Evolutionary conservation across 2,329 filamentous ascomycete species (phyloP).

Genomic region (Chaetomium sp.): DNA sequence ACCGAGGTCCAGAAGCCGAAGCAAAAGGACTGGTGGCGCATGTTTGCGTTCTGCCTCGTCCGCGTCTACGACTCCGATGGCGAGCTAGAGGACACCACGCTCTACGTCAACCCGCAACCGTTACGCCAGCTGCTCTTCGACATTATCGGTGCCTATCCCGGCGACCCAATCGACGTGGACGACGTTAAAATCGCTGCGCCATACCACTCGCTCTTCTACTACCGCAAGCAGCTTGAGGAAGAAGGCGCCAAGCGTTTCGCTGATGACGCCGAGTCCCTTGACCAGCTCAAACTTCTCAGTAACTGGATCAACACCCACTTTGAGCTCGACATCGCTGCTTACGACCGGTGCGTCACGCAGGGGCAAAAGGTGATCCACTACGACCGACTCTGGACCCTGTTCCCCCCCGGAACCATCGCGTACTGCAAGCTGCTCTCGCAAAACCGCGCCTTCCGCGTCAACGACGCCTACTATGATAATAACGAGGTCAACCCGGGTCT

Average conservation of each 20-base stretch:
- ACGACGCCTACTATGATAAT: slow-evolving; percentile 23
- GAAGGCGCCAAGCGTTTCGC: slow-evolving; percentile 26
- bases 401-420: slow-evolving; percentile 16
- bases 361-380: slow-evolving; percentile 21
- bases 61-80: slow-evolving; percentile 18
- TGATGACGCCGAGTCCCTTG: slow-evolving; percentile 23
- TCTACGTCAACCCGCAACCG: slow-evolving; percentile 28
- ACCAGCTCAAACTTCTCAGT: slow-evolving; percentile 26
- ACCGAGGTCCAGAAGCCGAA: slow-evolving; percentile 15
- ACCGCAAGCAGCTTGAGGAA: slow-evolving; percentile 23
- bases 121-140: slow-evolving; percentile 27
- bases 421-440: slow-evolving; percentile 20
- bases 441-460: slow-evolving; percentile 18
- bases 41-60: slow-evolving; percentile 29
- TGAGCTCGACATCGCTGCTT: slow-evolving; percentile 24
- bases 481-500: slow-evolving; percentile 16
- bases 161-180: slow-evolving; percentile 26
- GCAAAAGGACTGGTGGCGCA: slow-evolving; percentile 27
- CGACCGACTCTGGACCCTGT: slow-evolving; percentile 21
- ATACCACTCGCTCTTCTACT: slow-evolving; percentile 27
- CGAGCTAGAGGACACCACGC: slow-evolving; percentile 19
- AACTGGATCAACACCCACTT: slow-evolving; percentile 29
- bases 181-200: slow-evolving; percentile 22
- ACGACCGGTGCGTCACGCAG: slow-evolving; percentile 22
- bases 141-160: slow-evolving; percentile 25